Base-by-base conservation (phyloP, 2,329 filamentous ascomycete species). In the Cordyceps fumosorosea region DNA sequence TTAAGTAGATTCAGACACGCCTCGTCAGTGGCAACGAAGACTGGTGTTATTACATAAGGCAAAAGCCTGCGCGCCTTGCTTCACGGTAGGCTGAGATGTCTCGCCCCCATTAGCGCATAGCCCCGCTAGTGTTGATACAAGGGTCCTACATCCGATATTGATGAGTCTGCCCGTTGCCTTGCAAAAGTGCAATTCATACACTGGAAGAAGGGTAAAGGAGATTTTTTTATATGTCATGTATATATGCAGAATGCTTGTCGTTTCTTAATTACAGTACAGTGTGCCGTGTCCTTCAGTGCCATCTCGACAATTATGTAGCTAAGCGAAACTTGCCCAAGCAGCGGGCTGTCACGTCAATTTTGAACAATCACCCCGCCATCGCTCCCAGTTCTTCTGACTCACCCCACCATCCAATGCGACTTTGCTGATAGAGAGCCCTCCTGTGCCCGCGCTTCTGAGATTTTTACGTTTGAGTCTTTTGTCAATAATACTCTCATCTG, bases 291-390 rank as follows among this genome's bases (percentile, higher is more conserved):
- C 20, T 26, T 14, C 11, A 5, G 32, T 16, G 18, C 20, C 24
- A 34, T 18, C 48, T 44, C 34, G 48, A 34, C n/a, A 29, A 54
- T 32, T 62, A 62, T 62, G 60, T 57, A 62, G 11, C n/a, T 62
- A 62, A 62, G 55, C 60, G 48, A 40, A 51, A 47, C 44, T 51
- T 29, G 52, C 22, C 54, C 34, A 34, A 40, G 51, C 32, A 16
- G 42, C 48, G 58, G 58, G 51, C 57, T 60, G 11, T 40, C n/a
- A 50, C 45, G 34, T 62, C 45, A 56, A 56, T 56, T 52, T 56
- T 52, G 60, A 40, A 50, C 16, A n/a, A 62, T 40, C 45, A 62
- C 60, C 60, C 60, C 60, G 54, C 60, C 60, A 62, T 62, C 60
- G 60, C 54, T 53, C 34, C 29, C 0, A 52, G 53, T 56, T 50